These are phyloP conservation scores for Agapanthus africanus DNA, from an alignment of 106 monocot genomes.

Conservation along the genomic window DNA sequence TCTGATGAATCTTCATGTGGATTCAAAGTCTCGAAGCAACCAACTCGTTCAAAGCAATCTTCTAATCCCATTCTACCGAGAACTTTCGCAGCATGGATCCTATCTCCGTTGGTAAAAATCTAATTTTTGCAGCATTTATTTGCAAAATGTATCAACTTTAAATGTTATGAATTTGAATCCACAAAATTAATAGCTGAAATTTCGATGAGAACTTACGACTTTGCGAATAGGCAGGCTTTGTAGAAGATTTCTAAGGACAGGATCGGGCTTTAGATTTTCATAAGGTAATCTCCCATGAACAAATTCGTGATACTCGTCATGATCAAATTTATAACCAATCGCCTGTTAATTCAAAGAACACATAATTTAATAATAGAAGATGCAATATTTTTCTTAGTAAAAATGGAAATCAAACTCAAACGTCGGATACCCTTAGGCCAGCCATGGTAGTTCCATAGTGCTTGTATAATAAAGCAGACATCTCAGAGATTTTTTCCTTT, in stretches of 20 bases:
- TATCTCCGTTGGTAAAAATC: conserved; percentile 83
- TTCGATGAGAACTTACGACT: conserved; percentile 40
- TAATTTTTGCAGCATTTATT: conserved; percentile 8
- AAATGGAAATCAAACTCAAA: conserved; percentile 1
- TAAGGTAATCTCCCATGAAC: conserved; percentile 88
- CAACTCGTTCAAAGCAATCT: conserved; percentile 77
- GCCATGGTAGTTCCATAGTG: conserved; percentile 96
- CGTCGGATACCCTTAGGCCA: conserved; percentile 58
- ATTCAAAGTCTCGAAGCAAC: conserved; percentile 89
- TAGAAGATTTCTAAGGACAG: conserved; percentile 57
- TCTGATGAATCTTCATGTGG: conserved; percentile 15
- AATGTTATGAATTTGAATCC: not conserved
- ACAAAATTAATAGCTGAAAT: not conserved
- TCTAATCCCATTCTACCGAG: conserved; percentile 68
- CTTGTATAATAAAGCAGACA: conserved; percentile 64
- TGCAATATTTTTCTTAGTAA: not conserved
- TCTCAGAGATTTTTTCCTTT: conserved; percentile 39
- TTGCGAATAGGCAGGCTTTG: conserved; percentile 63
- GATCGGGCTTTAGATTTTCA: conserved; percentile 60
- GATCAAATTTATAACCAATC: conserved; percentile 70
- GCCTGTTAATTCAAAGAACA: conserved; percentile 39
- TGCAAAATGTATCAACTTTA: not conserved
- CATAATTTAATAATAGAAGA: too few relatives aligned
- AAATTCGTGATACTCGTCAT: conserved; percentile 87
- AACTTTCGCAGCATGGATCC: conserved; percentile 45